A percentile compares a stretch with the other conserved stretches of the same genome.
Conservation (phyloP, 2,329 filamentous ascomycete species). For the Ceratocystiopsis sp. region DNA sequence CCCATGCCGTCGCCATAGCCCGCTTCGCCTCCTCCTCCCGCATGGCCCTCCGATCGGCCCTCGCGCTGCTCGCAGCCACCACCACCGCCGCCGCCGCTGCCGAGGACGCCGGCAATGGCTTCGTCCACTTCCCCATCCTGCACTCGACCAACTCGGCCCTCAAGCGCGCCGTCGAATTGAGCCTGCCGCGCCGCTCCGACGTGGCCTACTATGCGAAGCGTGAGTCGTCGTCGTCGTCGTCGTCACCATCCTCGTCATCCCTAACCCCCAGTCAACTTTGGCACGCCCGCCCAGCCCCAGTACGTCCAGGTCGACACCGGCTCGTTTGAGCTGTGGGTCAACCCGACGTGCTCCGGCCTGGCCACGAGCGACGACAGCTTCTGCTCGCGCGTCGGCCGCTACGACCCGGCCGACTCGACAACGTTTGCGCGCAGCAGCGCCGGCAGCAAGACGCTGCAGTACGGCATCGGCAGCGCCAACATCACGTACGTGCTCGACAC, state of each 20-base stretch:
- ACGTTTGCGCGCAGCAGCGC: slow-evolving; percentile 17
- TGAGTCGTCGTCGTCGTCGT: slow-evolving; percentile 9
- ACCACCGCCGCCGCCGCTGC: background rate
- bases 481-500: slow-evolving; percentile 32
- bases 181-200: slow-evolving; percentile 32
- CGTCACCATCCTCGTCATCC: background rate
- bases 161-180: slow-evolving; percentile 25
- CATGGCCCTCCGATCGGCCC: slow-evolving; percentile 2
- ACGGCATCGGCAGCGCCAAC: slow-evolving; percentile 34
- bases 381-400: slow-evolving; percentile 28
- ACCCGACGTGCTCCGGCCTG: slow-evolving; percentile 37
- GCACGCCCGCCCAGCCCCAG: slow-evolving; percentile 34
- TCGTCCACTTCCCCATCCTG: slow-evolving; percentile 24
- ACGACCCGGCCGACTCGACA: slow-evolving; percentile 24
- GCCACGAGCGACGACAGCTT: slow-evolving; percentile 23
- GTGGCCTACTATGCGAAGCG: slow-evolving; percentile 35
- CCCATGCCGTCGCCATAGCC: too few species aligned
- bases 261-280: slow-evolving; percentile 26
- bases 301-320: slow-evolving; percentile 41
- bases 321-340: slow-evolving; percentile 45
- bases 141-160: slow-evolving; percentile 24
- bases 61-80: background rate
- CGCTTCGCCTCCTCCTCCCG: background rate
- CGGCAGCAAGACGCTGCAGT: slow-evolving; percentile 23
- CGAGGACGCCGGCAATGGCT: slow-evolving; percentile 11